A percentile compares a stretch with the other conserved stretches of the same genome.
Conservation (phyloP, 768 basidiomycete genomes). For the Collybiopsis confluens region DNA sequence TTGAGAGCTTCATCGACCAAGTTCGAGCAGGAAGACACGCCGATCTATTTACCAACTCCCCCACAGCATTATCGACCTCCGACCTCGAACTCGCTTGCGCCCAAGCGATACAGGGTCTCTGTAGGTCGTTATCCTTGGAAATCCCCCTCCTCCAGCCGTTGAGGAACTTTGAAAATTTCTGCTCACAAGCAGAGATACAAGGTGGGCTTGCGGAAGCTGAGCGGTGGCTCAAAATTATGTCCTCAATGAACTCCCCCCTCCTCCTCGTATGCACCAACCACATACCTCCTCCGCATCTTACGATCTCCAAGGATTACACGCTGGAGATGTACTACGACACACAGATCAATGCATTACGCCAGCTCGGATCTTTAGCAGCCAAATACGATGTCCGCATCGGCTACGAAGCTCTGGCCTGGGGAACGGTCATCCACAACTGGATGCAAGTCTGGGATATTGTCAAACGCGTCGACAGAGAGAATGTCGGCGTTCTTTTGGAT, state of each 20-base stretch:
- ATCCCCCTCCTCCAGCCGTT: slow-evolving; percentile 32
- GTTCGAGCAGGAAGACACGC: slow-evolving; percentile 15
- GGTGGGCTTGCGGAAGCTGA: slow-evolving; percentile 23
- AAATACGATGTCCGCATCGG: slow-evolving; percentile 24
- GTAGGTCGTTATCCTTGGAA: slow-evolving; percentile 17
- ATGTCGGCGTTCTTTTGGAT: slow-evolving; percentile 34
- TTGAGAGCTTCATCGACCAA: slow-evolving; percentile 21
- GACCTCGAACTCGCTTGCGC: slow-evolving; percentile 24
- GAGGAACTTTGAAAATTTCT: slow-evolving; percentile 31
- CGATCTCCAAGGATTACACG: slow-evolving; percentile 13
- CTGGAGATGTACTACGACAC: slow-evolving; percentile 23
- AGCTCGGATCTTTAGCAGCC: slow-evolving; percentile 27
- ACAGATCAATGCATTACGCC: slow-evolving; percentile 20
- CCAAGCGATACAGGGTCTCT: slow-evolving; percentile 15
- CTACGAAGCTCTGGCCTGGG: slow-evolving; percentile 32
- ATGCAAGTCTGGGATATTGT: slow-evolving; percentile 34
- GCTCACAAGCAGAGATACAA: slow-evolving; percentile 18
- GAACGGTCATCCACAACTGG: slow-evolving; percentile 30
- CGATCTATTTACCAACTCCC: slow-evolving; percentile 17
- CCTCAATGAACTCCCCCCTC: slow-evolving; percentile 24
- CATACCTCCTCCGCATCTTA: slow-evolving; percentile 17
- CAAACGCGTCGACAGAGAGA: slow-evolving; percentile 24
- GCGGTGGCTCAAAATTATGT: slow-evolving; percentile 26
- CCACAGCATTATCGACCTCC: slow-evolving; percentile 11
- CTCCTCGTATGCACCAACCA: slow-evolving; percentile 32